phyloP scores from a whole-genome alignment of 768 basidiomycete species.

The Saitozyma podzolica region DNA sequence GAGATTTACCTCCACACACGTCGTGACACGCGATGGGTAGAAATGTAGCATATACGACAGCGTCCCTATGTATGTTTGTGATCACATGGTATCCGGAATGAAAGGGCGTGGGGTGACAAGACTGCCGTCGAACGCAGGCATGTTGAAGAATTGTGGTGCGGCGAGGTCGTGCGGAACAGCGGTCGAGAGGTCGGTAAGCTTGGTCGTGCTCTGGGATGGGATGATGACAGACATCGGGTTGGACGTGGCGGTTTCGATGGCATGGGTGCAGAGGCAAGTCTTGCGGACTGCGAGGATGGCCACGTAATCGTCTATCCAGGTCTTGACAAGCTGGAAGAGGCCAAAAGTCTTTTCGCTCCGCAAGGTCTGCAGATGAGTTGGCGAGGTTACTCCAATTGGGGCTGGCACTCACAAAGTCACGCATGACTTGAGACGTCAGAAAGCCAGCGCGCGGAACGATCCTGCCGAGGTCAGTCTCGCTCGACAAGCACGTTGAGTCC shows the following conservation, averaged over 20 bases:
- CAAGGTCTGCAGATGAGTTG: slow-evolving; percentile 24
- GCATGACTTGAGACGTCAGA: slow-evolving; percentile 40
- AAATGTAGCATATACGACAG: slow-evolving; percentile 3
- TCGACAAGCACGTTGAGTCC: background rate
- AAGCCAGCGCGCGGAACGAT: slow-evolving; percentile 24
- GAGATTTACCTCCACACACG: slow-evolving; percentile 72
- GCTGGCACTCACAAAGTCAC: slow-evolving; percentile 36
- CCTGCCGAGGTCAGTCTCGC: slow-evolving; percentile 18
- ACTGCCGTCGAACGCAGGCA: too few relatives aligned
- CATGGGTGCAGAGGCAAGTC: slow-evolving; percentile 16
- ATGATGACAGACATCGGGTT: slow-evolving; percentile 19
- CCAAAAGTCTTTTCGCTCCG: slow-evolving; percentile 38
- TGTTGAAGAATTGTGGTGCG: slow-evolving; percentile 1
- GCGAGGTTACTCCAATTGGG: background rate
- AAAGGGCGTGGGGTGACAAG: too few relatives aligned
- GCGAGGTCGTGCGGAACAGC: slow-evolving; percentile 5
- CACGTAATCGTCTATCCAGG: slow-evolving; percentile 45
- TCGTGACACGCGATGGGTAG: slow-evolving; percentile 59
- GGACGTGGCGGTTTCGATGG: background rate
- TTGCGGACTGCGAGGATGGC: slow-evolving; percentile 23
- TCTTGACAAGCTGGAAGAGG: slow-evolving; percentile 44
- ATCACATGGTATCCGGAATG: too few relatives aligned
- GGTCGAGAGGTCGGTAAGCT: slow-evolving; percentile 10
- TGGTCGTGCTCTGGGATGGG: background rate
- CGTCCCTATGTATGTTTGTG: background rate